Base-by-base conservation (phyloP, 2,329 filamentous ascomycete genomes). In the Ascochyta lentis region DNA sequence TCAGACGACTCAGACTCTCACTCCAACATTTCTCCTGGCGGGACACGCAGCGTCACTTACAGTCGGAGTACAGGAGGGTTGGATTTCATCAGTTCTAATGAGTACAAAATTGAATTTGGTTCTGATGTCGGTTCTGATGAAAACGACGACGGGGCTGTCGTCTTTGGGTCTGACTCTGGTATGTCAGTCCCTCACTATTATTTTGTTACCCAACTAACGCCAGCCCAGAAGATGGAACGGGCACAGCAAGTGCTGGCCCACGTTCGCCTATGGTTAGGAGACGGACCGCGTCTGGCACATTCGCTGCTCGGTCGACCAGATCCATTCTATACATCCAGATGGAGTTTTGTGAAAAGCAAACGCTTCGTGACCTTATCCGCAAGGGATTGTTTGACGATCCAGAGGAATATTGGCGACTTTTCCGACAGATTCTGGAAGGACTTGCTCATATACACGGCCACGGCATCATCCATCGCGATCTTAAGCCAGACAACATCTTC, bases 401-500 rank as follows among this genome's bases (percentile, higher is more conserved):
- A 1, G 84, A 92, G 26, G 90, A 96, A 67, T 86, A 90, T 15
- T 99, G 95, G 95, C 87, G 92, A 27, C 81, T 98, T 4, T 93
- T 98, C 63, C 87, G 94, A 29, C 94, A 98, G 68, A 88, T 98
- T 10, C 79, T 98, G 4, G 93, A 98, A 74, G 95, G 94, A 0
- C 78, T 99, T 37, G 88, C 86, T 13, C 92, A 98, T 72, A 95
- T 99, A 39, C 95, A 99, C 73, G 85, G 88, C 10, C 84, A 94
- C 55, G 92, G 91, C 45, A 96, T 99, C 62, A 95, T 98, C 13
- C 95, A 99, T 73, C 89, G 95, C 8, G 95, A 99, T 74, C 81
- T 99, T 26, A 99, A 99, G 72, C 95, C 95, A 0, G 95, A 98
- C 71, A 99, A 99, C 63, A 89, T 99, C 27, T 99, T 99, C 77